A percentile compares a stretch with the other conserved stretches of the same genome.
These are phyloP conservation scores for Apiospora aurea DNA, from an alignment of 2,329 filamentous ascomycete species.

Conservation along the genomic window DNA sequence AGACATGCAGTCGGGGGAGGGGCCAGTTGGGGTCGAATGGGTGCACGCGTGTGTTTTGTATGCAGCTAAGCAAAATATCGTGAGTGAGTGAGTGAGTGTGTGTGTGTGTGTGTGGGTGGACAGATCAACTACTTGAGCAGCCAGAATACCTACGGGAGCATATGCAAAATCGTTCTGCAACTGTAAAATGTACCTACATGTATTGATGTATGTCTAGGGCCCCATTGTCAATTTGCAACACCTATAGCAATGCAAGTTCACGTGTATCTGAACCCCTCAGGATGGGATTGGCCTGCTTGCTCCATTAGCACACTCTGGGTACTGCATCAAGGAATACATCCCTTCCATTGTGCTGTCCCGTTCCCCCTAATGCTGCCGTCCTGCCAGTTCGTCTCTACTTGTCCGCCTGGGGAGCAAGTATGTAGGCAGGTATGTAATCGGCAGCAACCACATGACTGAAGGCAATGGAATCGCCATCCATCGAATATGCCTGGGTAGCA, in stretches of 20 bases:
- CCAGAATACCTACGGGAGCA: neutral
- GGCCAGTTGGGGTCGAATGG: constrained; percentile 13
- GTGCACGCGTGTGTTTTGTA: neutral
- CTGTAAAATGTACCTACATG: neutral
- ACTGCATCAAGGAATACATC: neutral
- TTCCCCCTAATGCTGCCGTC: neutral
- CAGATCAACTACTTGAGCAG: neutral
- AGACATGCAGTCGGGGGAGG: constrained; percentile 1
- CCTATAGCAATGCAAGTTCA: neutral
- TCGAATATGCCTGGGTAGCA: constrained; percentile 9
- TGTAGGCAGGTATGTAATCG: neutral
- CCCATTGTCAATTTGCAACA: neutral
- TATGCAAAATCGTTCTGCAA: neutral
- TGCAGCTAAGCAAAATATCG: constrained; percentile 14
- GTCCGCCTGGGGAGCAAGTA: neutral
- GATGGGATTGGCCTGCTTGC: neutral
- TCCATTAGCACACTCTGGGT: neutral
- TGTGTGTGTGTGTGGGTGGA: neutral
- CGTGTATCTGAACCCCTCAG: neutral
- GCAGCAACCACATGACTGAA: constrained; percentile 13
- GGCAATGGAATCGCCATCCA: neutral
- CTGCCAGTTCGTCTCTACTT: constrained; percentile 13
- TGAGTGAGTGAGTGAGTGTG: neutral
- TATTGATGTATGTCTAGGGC: neutral
- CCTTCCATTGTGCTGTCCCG: constrained; percentile 2